Conservation (phyloP, 192 early-diverging fungal species). For the Glomus cerebriforme region DNA sequence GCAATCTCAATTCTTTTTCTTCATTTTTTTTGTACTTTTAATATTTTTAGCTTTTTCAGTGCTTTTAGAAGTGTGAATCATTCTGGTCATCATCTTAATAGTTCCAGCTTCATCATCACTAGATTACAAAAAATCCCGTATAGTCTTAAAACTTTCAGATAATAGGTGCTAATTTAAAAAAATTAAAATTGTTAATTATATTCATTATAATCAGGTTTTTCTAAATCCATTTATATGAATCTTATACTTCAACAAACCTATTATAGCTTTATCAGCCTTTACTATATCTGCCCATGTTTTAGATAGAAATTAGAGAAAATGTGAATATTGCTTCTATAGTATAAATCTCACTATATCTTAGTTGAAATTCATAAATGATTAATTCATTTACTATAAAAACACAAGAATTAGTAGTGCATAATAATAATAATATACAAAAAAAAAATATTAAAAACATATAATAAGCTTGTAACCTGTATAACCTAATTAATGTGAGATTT, state of each 20-base stretch:
- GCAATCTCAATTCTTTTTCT: too few species aligned
- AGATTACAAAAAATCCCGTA: slow-evolving; percentile 18
- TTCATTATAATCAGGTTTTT: neutral
- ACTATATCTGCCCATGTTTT: slow-evolving; percentile 18
- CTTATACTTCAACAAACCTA: slow-evolving; percentile 26
- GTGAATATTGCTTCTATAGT: slow-evolving; percentile 13
- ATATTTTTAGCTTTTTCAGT: neutral
- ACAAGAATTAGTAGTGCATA: slow-evolving; percentile 16
- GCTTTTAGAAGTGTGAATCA: slow-evolving; percentile 7
- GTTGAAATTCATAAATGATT: slow-evolving; percentile 23
- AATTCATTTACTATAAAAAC: slow-evolving; percentile 24
- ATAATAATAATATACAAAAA: slow-evolving; percentile 4
- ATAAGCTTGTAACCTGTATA: slow-evolving; percentile 19
- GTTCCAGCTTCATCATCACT: neutral
- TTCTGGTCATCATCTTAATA: slow-evolving; percentile 22
- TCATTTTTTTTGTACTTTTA: too few species aligned
- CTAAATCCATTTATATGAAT: slow-evolving; percentile 19
- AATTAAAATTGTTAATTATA: slow-evolving; percentile 3
- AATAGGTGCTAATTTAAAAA: slow-evolving; percentile 24
- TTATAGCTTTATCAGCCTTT: slow-evolving; percentile 19
- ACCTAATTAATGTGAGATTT: slow-evolving; percentile 8
- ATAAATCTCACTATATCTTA: slow-evolving; percentile 20
- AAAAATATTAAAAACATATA: slow-evolving; percentile 25
- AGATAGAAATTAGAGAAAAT: too few species aligned
- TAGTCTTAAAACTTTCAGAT: slow-evolving; percentile 28